Base-by-base conservation (phyloP, 768 basidiomycete genomes). In the Suillus subalutaceus region DNA sequence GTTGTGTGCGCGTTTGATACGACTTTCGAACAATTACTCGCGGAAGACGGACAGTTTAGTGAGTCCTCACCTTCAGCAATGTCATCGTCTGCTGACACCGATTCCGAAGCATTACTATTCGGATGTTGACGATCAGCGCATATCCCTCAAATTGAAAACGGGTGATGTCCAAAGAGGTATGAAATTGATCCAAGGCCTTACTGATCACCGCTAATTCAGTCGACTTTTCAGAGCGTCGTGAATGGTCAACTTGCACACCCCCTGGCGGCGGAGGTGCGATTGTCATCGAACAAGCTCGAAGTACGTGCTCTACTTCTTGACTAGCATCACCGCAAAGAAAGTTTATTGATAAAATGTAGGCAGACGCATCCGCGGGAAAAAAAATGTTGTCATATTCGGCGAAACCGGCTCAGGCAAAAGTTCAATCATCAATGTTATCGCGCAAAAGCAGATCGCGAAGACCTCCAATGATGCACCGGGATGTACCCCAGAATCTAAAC, bases 341-440 rank as follows among this genome's bases (percentile, higher is more conserved):
- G 32, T 1, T 35, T 1, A 55, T 12, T 55, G 18, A 55, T 32
- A 12, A 20, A n/a, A 37, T 18, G 8, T 18, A 8, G 30, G 30
- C 53, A 32, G 30, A 18, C 10, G 32, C 35, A 35, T 18, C 32
- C 32, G 9, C 32, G 20, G 10, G 35, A 20, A 56, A 57, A n/a
- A 30, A 38, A 66, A 73, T 57, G n/a, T 75, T 1, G 30, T 75
- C 46, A 70, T 75, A 41, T 62, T 73, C 15, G 74, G 74, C 38
- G 70, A 77, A 63, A 67, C 56, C 0, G 74, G 75, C 35, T 20
- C 57, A 9, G 74, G 74, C 16, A 75, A 77, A 68, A 75, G 74
- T 62, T 75, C 74, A 23, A 52, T 32, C 7, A 77, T 74, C 63
- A 74, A 74, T 55, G 69, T 72, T 20, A 70, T 74, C 43, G 67